Evolutionary conservation across 2,329 filamentous ascomycete genomes (phyloP).

Genomic region (Penicillium sp.): DNA sequence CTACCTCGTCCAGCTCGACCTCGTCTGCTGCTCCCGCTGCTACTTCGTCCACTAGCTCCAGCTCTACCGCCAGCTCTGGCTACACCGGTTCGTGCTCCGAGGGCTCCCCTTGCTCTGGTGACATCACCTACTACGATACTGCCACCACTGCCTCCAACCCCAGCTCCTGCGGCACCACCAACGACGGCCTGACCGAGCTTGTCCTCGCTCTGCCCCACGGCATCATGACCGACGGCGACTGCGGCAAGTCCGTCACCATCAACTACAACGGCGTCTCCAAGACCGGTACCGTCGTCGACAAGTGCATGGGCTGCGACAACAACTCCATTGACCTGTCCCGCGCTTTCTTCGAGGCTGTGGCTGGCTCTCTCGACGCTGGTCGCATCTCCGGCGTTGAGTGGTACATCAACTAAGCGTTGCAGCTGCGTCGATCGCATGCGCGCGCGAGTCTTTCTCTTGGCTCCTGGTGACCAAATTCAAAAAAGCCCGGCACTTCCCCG

Average conservation of each 20-base stretch:
- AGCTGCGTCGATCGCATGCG: conserved; percentile 23
- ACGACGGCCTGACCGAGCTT: conserved; percentile 57
- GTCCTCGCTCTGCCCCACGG: conserved; percentile 69
- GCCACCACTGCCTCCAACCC: conserved; percentile 59
- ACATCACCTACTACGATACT: conserved; percentile 74
- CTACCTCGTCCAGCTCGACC: conserved; percentile 1
- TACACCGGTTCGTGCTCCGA: conserved; percentile 30
- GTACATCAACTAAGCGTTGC: conserved; percentile 38
- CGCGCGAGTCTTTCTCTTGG: not conserved
- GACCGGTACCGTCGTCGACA: conserved; percentile 67
- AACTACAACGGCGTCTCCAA: conserved; percentile 59
- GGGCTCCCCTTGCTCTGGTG: conserved; percentile 51
- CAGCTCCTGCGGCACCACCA: conserved; percentile 63
- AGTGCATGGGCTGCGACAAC: conserved; percentile 69
- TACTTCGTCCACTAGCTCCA: conserved; percentile 9
- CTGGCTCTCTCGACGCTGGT: conserved; percentile 34
- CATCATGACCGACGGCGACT: conserved; percentile 71
- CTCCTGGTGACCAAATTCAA: conserved; percentile 4
- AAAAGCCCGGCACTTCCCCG: not conserved
- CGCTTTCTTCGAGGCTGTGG: conserved; percentile 58
- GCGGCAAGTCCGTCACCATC: conserved; percentile 69
- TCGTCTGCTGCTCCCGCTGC: conserved; percentile 9
- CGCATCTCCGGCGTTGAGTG: conserved; percentile 47
- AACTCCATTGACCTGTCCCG: conserved; percentile 63
- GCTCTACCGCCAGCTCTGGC: conserved; percentile 17